These are phyloP conservation scores for Pythium rhizo-oryzae DNA, from an alignment of 352 stramenopile genomes.

Conservation along the genomic window DNA sequence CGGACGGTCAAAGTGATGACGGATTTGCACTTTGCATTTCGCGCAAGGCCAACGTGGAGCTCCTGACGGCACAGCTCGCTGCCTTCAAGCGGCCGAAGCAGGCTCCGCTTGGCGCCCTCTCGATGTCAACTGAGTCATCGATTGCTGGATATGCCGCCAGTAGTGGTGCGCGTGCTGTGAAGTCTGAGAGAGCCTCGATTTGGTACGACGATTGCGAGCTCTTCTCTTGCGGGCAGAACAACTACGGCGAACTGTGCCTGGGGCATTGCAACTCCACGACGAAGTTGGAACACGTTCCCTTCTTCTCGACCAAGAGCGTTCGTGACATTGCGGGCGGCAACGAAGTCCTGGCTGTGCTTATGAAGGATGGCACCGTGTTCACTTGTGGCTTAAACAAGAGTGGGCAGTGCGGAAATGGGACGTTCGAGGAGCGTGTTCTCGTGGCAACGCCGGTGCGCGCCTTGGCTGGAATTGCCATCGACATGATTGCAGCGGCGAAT, in stretches of 20 bases:
- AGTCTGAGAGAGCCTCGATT: conserved; percentile 20
- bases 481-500: conserved; percentile 78
- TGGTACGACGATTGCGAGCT: conserved; percentile 86
- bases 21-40: conserved; percentile 50
- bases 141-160: not conserved
- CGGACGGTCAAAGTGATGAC: conserved; percentile 40
- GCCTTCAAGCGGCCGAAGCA: conserved; percentile 41
- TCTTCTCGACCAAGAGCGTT: conserved; percentile 80
- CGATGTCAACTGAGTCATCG: conserved; percentile 4
- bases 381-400: conserved; percentile 90
- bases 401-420: conserved; percentile 86
- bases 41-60: conserved; percentile 56
- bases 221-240: conserved; percentile 90
- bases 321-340: conserved; percentile 80
- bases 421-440: conserved; percentile 86
- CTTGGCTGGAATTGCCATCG: conserved; percentile 62
- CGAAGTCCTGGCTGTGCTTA: conserved; percentile 83
- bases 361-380: conserved; percentile 80
- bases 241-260: conserved; percentile 87
- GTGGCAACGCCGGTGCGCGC: conserved; percentile 73
- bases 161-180: conserved; percentile 1
- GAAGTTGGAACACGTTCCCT: conserved; percentile 84
- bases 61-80: conserved; percentile 43
- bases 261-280: conserved; percentile 88
- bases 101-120: not conserved